A percentile compares a stretch with the other conserved stretches of the same genome.
Conservation (phyloP, 495 filamentous ascomycete species). For the Lentithecium fluviatile region DNA sequence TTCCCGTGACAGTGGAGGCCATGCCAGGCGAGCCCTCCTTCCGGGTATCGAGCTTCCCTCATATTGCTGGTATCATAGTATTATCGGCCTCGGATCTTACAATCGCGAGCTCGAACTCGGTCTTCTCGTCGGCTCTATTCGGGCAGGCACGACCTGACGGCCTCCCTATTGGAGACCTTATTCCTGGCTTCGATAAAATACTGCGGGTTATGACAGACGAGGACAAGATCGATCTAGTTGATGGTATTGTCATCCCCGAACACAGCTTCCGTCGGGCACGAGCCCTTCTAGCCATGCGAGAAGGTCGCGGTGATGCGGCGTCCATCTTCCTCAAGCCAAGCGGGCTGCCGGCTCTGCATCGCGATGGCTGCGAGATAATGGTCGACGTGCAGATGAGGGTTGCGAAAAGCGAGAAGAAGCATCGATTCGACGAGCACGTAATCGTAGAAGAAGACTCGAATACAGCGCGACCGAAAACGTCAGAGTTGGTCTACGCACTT, state of each 20-base stretch:
- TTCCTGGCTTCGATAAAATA: conserved; percentile 83
- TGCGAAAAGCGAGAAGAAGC: conserved; percentile 73
- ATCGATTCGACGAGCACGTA: conserved; percentile 46
- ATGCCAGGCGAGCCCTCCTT: conserved; percentile 64
- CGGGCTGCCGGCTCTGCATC: conserved; percentile 80
- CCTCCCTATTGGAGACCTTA: conserved; percentile 70
- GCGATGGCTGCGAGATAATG: conserved; percentile 84
- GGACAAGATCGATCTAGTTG: conserved; percentile 74
- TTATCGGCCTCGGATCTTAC: conserved; percentile 69
- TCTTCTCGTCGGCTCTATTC: conserved; percentile 88
- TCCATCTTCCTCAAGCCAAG: conserved; percentile 73
- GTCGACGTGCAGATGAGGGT: conserved; percentile 96
- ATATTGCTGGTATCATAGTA: conserved; percentile 96
- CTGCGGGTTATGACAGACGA: conserved; percentile 79
- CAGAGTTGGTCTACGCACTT: conserved; percentile 86
- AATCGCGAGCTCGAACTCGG: conserved; percentile 90
- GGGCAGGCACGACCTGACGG: conserved; percentile 82
- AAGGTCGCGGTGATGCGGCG: conserved; percentile 74
- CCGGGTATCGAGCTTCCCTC: conserved; percentile 86
- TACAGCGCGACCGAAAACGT: conserved; percentile 42
- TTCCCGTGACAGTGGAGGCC: conserved; percentile 73
- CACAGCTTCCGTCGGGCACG: conserved; percentile 90
- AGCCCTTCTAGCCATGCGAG: conserved; percentile 74
- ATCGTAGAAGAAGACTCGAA: conserved; percentile 50
- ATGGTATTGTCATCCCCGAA: conserved; percentile 96